Conservation (phyloP, 192 early-diverging fungal species). For the Funneliformis mosseae region DNA sequence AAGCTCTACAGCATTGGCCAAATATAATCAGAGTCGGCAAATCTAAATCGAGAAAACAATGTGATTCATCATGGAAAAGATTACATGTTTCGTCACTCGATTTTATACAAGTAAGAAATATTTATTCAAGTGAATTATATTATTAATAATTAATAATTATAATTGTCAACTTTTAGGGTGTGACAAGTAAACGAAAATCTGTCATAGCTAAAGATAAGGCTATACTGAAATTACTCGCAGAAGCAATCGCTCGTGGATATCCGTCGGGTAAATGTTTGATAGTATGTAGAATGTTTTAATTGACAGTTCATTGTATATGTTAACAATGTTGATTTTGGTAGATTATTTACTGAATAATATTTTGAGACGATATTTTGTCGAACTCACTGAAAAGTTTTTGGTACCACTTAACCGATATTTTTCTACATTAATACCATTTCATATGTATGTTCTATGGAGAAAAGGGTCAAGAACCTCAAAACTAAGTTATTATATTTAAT, state of each 20-base stretch:
- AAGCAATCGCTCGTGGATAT: conserved; percentile 70
- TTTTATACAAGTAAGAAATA: conserved; percentile 49
- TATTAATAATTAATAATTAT: neutral
- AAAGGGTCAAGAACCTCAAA: neutral
- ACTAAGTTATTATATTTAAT: neutral
- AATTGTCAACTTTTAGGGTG: conserved; percentile 43
- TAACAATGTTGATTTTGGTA: conserved; percentile 19
- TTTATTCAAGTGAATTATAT: neutral
- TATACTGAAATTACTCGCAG: conserved; percentile 76
- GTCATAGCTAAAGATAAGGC: conserved; percentile 81
- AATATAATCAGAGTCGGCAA: conserved; percentile 64
- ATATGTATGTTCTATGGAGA: conserved; percentile 48
- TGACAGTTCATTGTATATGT: neutral
- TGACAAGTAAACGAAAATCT: conserved; percentile 73
- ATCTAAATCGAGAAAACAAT: conserved; percentile 26
- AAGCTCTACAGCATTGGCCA: conserved; percentile 92
- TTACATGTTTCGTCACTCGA: conserved; percentile 38
- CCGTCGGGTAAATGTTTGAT: conserved; percentile 53
- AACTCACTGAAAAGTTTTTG: conserved; percentile 91
- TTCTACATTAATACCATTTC: conserved; percentile 75
- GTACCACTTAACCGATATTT: conserved; percentile 96
- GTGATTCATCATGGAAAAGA: conserved; percentile 7
- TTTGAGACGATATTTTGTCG: conserved; percentile 88
- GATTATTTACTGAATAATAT: conserved; percentile 88
- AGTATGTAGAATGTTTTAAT: neutral